Conservation (phyloP, 441 rosid species). For the Breynia disticha region DNA sequence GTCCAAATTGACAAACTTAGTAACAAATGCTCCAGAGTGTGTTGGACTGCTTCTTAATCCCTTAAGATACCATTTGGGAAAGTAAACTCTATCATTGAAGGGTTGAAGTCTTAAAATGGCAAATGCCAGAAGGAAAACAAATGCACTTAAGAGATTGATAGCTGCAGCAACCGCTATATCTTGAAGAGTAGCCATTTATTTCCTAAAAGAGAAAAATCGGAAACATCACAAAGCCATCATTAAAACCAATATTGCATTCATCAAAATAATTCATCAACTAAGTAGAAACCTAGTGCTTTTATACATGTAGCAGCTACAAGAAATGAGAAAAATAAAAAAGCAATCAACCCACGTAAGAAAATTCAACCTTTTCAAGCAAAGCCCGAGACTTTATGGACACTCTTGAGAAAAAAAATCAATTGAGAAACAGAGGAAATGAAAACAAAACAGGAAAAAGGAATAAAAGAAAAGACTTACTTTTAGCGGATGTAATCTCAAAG, state of each 20-base stretch:
- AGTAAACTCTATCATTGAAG: too few relatives aligned
- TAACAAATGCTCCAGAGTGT: background rate
- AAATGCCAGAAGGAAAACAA: background rate
- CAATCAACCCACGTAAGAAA: too few relatives aligned
- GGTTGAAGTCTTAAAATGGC: constrained; percentile 3
- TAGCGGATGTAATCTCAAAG: background rate
- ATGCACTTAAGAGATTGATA: constrained; percentile 42
- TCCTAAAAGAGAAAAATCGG: background rate
- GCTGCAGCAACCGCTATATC: constrained; percentile 81
- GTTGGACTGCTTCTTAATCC: constrained; percentile 1
- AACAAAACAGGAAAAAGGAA: background rate
- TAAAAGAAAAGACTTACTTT: too few relatives aligned
- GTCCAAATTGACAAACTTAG: background rate
- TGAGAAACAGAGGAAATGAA: too few relatives aligned
- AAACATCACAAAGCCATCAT: background rate
- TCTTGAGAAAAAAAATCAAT: too few relatives aligned
- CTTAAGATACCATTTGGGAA: constrained; percentile 8
- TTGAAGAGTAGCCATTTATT: constrained; percentile 61
- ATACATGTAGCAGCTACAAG: too few relatives aligned
- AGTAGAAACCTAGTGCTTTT: too few relatives aligned
- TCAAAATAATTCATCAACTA: too few relatives aligned
- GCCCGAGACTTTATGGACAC: too few relatives aligned
- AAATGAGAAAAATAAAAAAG: too few relatives aligned
- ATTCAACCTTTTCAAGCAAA: too few relatives aligned
- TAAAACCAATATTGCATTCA: background rate